Percentiles rank a stretch among this genome's conserved stretches.
These are phyloP conservation scores for Podaxis sp. DNA, from an alignment of 768 basidiomycete genomes.

Conservation along the genomic window DNA sequence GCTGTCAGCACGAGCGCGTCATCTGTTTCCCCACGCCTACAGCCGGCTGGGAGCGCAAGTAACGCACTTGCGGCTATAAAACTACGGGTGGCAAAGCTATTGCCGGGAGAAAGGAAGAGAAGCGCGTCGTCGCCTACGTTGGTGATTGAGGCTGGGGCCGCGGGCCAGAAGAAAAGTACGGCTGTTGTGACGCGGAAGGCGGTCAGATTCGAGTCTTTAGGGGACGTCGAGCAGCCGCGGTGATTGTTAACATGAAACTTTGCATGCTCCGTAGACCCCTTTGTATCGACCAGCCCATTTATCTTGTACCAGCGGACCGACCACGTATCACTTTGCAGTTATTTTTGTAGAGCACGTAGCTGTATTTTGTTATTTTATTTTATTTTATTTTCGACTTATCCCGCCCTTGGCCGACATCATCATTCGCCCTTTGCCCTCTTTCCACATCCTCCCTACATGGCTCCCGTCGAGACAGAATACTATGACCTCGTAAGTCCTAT, in stretches of 20 bases:
- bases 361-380: background rate
- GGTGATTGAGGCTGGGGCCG: background rate
- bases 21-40: background rate
- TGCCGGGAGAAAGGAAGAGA: conserved; percentile 8
- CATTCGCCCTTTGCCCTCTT: background rate
- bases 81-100: conserved; percentile 3
- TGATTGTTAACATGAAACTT: background rate
- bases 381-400: background rate
- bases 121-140: background rate
- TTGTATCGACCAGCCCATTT: background rate
- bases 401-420: background rate
- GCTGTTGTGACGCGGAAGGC: background rate
- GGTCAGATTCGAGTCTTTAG: conserved; percentile 4
- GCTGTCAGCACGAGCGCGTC: background rate
- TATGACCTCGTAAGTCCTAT: conserved; percentile 70
- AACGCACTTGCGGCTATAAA: conserved; percentile 1
- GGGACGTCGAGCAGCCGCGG: background rate
- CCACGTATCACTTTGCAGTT: background rate
- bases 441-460: conserved; percentile 43
- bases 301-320: background rate
- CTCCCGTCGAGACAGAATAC: conserved; percentile 89
- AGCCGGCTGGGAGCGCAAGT: background rate
- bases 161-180: background rate
- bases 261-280: background rate
- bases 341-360: conserved; percentile 1